Evolutionary conservation across 2,329 filamentous ascomycete genomes (phyloP), one percentile per base, ranked within the genome.

Genomic region (Fusarium sulawesiense): DNA sequence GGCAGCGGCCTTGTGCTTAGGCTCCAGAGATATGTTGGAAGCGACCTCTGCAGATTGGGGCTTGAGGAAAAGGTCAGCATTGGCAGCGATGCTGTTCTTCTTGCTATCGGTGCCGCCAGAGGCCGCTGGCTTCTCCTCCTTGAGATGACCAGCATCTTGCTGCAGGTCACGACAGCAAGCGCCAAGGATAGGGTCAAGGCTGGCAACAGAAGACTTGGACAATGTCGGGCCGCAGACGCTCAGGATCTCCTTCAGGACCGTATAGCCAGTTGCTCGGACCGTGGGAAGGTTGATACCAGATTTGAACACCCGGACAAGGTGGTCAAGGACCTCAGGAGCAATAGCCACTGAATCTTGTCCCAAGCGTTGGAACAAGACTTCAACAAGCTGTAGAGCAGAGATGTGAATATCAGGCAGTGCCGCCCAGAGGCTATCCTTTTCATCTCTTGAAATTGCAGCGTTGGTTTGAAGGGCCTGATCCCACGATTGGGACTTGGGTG

Each of bases 381-480:
- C 78, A 23, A 93, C 80, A 3, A 97, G 80, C 23, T 86, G 80
- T 56, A 97, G 81, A n/a, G 88, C 87, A 16, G 91, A 89, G 16
- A 89, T 80, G 75, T 98, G 93, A 41, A 98, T 87, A 12, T 87
- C 84, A 7, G 94, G 92, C 13, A 98, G 84, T 20, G 88, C 83
- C 48, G 86, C 82, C 88, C 92, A 94, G 6, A 98, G 84, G 46
- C 90, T 88, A 56, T 97, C 93, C 65, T 91, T 91, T 79, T 98
- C 95, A 51, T 97, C 92, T 65, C 91, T 88, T 32, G 89, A 86
- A 67, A 96, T 88, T 67, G 93, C 91, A 10, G 89, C 84, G 72
- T 94, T 94, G 63, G 90, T 84, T 64, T 90, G 87, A n/a, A 88
- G 80, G 3, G 82, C 83, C 70, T 83, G 83, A 64, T 86, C 82